A percentile compares a stretch with the other conserved stretches of the same genome.
These are phyloP conservation scores for Alternaria burnsii DNA, from an alignment of 2,329 filamentous ascomycete species.

Conservation along the genomic window DNA sequence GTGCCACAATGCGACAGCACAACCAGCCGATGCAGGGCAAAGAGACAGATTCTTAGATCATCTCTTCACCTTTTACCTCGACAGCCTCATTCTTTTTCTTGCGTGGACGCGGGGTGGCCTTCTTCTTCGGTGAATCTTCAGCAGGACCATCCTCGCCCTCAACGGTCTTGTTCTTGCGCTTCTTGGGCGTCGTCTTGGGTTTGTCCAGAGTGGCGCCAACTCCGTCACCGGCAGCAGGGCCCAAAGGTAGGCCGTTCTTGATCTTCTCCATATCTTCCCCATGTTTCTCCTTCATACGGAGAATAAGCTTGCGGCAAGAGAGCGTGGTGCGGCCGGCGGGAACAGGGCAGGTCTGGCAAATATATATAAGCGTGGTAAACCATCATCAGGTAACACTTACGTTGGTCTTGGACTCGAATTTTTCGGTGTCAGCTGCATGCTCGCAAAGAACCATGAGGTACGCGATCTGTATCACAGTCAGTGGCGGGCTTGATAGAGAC, in stretches of 20 bases:
- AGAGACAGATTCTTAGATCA: not conserved
- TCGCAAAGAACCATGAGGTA: slow-evolving; percentile 34
- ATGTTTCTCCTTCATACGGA: slow-evolving; percentile 34
- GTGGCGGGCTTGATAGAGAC: not conserved
- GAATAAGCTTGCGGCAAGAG: slow-evolving; percentile 38
- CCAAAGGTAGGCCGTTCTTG: slow-evolving; percentile 20
- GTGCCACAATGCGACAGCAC: not conserved
- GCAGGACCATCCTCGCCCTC: slow-evolving; percentile 1
- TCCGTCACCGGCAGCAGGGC: slow-evolving; percentile 1
- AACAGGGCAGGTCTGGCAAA: too few species aligned
- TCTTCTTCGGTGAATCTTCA: slow-evolving; percentile 26
- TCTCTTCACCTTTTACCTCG: slow-evolving; percentile 11
- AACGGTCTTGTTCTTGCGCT: slow-evolving; percentile 27
- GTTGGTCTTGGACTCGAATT: slow-evolving; percentile 26
- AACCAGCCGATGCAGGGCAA: not conserved
- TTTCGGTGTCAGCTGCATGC: slow-evolving; percentile 15
- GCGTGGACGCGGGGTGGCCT: slow-evolving; percentile 10
- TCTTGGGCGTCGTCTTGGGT: slow-evolving; percentile 21
- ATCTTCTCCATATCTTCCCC: slow-evolving; percentile 36
- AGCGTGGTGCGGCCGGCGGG: slow-evolving; percentile 33
- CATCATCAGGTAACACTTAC: slow-evolving; percentile 9
- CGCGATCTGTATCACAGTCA: slow-evolving; percentile 25
- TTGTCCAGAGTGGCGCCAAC: slow-evolving; percentile 5
- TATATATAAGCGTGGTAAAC: too few species aligned
- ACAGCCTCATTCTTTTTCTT: slow-evolving; percentile 23